Conservation (phyloP, 164 flowering plant species). For the Vitis rotundifolia region DNA sequence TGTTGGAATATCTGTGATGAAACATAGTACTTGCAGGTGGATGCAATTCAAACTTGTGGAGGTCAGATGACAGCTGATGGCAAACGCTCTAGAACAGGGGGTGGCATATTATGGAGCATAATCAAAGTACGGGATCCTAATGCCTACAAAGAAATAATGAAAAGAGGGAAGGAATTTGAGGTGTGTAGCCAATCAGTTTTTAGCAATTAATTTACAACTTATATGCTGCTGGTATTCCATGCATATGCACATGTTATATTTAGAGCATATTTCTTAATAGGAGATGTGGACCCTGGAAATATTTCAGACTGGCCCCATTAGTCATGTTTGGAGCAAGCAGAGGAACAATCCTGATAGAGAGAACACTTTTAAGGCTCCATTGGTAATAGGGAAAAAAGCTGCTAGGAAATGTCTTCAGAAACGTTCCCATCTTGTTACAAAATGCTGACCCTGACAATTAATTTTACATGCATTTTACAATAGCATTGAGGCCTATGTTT, state of each 20-base stretch:
- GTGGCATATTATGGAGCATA: slow-evolving; percentile 88
- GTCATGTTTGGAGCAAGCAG: neutral
- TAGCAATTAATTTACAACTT: neutral
- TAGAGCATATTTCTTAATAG: no score
- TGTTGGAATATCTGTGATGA: neutral
- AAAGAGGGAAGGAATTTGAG: slow-evolving; percentile 81
- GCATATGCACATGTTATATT: neutral
- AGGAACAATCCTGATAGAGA: no score
- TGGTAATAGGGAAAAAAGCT: neutral
- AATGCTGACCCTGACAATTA: no score
- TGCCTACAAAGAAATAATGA: slow-evolving; percentile 88
- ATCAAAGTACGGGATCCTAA: slow-evolving; percentile 81
- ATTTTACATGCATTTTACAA: no score
- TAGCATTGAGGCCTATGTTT: no score
- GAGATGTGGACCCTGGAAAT: no score
- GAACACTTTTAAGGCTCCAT: neutral
- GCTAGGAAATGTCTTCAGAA: neutral
- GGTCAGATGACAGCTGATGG: slow-evolving; percentile 96
- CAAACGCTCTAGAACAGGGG: slow-evolving; percentile 63
- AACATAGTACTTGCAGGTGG: slow-evolving; percentile 55
- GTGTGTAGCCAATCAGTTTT: slow-evolving; percentile 30
- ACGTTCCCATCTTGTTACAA: neutral
- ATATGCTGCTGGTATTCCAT: neutral
- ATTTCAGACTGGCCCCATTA: no score
- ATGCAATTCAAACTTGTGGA: slow-evolving; percentile 88